Evolutionary conservation across 768 basidiomycete species (phyloP).

Genomic region (Panus rudis): DNA sequence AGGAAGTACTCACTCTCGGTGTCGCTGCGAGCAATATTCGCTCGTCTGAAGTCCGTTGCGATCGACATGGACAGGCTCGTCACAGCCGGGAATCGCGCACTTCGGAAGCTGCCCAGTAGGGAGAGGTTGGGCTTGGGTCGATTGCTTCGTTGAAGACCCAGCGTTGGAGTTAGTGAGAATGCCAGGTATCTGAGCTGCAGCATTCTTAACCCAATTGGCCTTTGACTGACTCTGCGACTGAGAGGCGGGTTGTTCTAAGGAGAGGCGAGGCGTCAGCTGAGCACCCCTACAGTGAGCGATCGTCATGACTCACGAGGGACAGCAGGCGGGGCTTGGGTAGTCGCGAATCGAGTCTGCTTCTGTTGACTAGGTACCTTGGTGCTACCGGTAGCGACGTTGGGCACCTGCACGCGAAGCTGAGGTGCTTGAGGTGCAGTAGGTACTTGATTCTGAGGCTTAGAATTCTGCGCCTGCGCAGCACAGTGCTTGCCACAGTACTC

Average conservation of each 20-base stretch:
- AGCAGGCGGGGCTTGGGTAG: neutral
- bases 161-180: neutral
- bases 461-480: constrained; percentile 8
- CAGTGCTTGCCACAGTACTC: constrained; percentile 15
- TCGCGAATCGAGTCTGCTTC: neutral
- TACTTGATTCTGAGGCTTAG: neutral
- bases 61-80: constrained; percentile 49
- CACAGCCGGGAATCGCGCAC: constrained; percentile 52
- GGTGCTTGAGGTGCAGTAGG: neutral
- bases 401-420: neutral
- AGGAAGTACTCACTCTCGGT: constrained; percentile 49
- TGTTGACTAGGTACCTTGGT: neutral
- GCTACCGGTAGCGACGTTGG: neutral
- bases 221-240: neutral
- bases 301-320: no score
- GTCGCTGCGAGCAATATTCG: constrained; percentile 53
- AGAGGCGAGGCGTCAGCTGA: no score
- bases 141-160: neutral
- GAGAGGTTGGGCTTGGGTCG: neutral
- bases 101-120: constrained; percentile 26
- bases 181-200: neutral
- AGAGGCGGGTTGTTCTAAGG: neutral
- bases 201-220: neutral
- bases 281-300: no score
- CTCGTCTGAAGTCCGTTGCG: constrained; percentile 42